A percentile compares a stretch with the other conserved stretches of the same genome.
phyloP scores from a whole-genome alignment of 805 yeast genomes.

The Saccharomycopsis amapae region DNA sequence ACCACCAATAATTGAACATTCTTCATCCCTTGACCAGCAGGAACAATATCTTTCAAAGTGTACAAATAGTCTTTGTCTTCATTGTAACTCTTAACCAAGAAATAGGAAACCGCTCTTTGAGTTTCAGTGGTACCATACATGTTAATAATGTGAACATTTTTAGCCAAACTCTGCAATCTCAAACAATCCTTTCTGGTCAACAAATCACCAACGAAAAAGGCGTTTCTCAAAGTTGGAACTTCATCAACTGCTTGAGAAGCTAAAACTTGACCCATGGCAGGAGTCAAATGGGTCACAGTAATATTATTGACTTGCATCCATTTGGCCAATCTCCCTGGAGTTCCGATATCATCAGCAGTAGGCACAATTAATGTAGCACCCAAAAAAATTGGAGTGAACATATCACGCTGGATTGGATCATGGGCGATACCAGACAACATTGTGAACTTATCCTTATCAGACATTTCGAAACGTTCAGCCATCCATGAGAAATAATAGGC shows the following conservation, averaged over 20 bases:
- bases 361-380: constrained; percentile 95
- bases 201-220: constrained; percentile 97
- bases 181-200: constrained; percentile 95
- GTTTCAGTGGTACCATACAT: constrained; percentile 99
- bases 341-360: constrained; percentile 95
- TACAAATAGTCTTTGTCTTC: constrained; percentile 68
- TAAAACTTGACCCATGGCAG: constrained; percentile 97
- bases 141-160: constrained; percentile 83
- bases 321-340: constrained; percentile 94
- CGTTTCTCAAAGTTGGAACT: constrained; percentile 84
- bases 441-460: constrained; percentile 80
- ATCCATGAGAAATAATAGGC: constrained; percentile 99
- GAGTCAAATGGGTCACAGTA: constrained; percentile 95
- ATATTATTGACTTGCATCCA: constrained; percentile 94
- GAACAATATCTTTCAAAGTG: constrained; percentile 89
- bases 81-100: constrained; percentile 70
- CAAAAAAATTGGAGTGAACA: constrained; percentile 93
- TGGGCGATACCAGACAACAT: constrained; percentile 99
- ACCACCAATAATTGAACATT: constrained; percentile 93
- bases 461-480: constrained; percentile 75
- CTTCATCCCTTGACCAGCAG: constrained; percentile 97
- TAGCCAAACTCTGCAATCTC: constrained; percentile 85
- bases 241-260: constrained; percentile 92
- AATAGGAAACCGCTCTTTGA: constrained; percentile 95
- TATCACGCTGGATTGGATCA: constrained; percentile 98